Conservation (phyloP, 306 rosid genomes). For the Ammopiptanthus mongolicus region DNA sequence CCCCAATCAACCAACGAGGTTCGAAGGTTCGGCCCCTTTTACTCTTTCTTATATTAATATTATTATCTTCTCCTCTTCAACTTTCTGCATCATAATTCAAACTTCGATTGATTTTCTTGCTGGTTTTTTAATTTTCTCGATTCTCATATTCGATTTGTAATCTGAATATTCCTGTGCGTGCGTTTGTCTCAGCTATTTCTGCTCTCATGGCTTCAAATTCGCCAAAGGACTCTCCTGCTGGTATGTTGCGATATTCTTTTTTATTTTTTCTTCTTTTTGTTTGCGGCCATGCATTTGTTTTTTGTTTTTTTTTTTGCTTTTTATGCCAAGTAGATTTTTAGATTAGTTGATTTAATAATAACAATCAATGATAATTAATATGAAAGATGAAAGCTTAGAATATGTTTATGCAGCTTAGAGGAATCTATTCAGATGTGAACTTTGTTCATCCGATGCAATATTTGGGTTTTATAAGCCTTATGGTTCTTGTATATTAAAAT, state of each 20-base stretch:
- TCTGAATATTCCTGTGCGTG: neutral
- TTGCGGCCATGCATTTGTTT: neutral
- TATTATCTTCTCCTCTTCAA: neutral
- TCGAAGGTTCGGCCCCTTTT: neutral
- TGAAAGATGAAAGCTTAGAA: neutral
- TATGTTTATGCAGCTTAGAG: neutral
- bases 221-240: conserved; percentile 60
- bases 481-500: neutral
- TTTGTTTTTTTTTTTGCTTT: neutral
- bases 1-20: neutral
- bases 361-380: neutral
- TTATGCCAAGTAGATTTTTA: neutral
- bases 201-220: conserved; percentile 58
- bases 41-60: neutral
- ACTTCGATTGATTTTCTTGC: too few species aligned
- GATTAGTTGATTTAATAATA: neutral
- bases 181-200: conserved; percentile 33
- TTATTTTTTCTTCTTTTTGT: neutral
- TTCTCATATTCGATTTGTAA: neutral
- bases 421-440: neutral
- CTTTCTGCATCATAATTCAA: neutral
- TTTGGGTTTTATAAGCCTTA: neutral
- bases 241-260: conserved; percentile 24
- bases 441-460: neutral
- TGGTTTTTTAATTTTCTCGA: neutral